A percentile compares a stretch with the other conserved stretches of the same genome.
These are phyloP conservation scores for Cytospora mali DNA, from an alignment of 2,329 filamentous ascomycete genomes.

Conservation along the genomic window DNA sequence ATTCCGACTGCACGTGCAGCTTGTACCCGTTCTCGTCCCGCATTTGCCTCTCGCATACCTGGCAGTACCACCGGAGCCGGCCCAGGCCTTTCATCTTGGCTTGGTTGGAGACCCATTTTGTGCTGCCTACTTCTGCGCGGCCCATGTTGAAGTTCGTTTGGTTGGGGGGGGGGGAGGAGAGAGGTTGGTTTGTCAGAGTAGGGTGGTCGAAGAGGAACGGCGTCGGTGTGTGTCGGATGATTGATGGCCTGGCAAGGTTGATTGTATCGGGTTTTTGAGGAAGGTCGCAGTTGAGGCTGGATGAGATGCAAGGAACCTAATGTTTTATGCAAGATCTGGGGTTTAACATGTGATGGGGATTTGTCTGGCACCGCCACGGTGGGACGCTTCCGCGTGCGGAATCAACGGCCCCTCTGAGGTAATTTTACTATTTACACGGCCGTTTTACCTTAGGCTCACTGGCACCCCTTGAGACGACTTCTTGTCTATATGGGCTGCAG, in stretches of 20 bases:
- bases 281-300: not conserved
- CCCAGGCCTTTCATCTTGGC: slow-evolving; percentile 81
- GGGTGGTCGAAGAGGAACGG: not conserved
- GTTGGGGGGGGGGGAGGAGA: slow-evolving; percentile 25
- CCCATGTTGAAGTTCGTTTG: slow-evolving; percentile 65
- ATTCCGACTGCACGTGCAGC: slow-evolving; percentile 82
- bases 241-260: not conserved
- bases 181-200: no score
- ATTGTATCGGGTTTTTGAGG: not conserved
- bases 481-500: not conserved
- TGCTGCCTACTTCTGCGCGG: slow-evolving; percentile 87
- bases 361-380: not conserved
- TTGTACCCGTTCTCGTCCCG: slow-evolving; percentile 90
- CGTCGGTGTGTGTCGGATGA: not conserved
- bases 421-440: not conserved
- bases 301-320: not conserved
- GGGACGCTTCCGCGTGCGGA: not conserved
- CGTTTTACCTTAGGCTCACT: not conserved
- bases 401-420: not conserved
- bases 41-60: slow-evolving; percentile 75
- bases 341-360: slow-evolving; percentile 1
- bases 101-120: slow-evolving; percentile 89
- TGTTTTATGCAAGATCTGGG: not conserved
- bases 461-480: not conserved
- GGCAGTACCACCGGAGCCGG: slow-evolving; percentile 88